Percentiles rank a stretch among this genome's conserved stretches.
Conservation (phyloP, 2,329 filamentous ascomycete species). For the Thielaviopsis ethacetica region DNA sequence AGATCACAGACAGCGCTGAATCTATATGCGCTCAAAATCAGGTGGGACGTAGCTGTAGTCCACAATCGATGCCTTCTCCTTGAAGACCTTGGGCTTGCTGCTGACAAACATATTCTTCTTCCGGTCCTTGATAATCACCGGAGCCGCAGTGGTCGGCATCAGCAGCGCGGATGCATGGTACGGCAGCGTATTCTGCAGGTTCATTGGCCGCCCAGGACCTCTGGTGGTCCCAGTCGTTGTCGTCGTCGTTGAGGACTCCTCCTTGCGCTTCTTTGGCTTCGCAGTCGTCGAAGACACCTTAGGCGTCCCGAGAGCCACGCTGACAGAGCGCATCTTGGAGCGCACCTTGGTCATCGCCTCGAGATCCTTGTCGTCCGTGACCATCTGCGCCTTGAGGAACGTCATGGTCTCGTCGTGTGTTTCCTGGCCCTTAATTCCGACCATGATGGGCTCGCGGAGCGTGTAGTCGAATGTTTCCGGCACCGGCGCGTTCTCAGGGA, state of each 20-base stretch:
- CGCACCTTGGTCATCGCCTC: slow-evolving; percentile 49
- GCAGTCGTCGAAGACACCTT: not conserved
- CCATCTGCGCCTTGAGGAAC: slow-evolving; percentile 77
- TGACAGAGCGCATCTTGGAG: not conserved
- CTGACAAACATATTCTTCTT: not conserved
- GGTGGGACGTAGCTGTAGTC: not conserved
- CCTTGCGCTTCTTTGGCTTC: slow-evolving; percentile 23
- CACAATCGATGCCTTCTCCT: not conserved
- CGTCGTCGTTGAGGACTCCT: slow-evolving; percentile 6
- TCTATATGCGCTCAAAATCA: not conserved
- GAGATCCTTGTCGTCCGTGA: slow-evolving; percentile 56
- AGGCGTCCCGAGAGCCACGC: not conserved
- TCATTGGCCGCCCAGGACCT: slow-evolving; percentile 10
- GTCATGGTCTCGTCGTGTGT: slow-evolving; percentile 28
- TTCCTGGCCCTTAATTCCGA: slow-evolving; percentile 33
- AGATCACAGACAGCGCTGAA: not conserved
- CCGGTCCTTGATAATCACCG: not conserved
- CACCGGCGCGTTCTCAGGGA: slow-evolving; percentile 34
- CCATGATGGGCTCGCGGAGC: slow-evolving; percentile 65
- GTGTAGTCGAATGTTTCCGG: slow-evolving; percentile 50
- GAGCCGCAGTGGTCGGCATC: slow-evolving; percentile 14
- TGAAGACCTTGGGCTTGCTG: not conserved
- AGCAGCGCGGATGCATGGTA: slow-evolving; percentile 21
- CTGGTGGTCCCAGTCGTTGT: not conserved
- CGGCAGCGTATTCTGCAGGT: slow-evolving; percentile 20